These are phyloP conservation scores for Albatrellus sp. DNA, from an alignment of 1,284 basidiomycete species.

Conservation along the genomic window DNA sequence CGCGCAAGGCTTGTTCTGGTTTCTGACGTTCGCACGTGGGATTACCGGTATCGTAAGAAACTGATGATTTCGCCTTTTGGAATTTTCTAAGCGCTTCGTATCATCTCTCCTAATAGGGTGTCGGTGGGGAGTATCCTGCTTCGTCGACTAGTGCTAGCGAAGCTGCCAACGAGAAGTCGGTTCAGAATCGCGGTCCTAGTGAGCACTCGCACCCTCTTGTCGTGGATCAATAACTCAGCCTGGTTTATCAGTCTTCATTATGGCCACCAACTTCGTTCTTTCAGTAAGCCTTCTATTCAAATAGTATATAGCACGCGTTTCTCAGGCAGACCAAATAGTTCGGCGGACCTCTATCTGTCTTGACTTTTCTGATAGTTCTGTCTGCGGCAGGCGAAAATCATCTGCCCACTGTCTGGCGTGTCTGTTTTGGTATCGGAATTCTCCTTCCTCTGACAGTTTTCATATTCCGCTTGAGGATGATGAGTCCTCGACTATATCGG, in stretches of 20 bases:
- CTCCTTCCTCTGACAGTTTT: slow-evolving; percentile 60
- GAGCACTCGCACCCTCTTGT: slow-evolving; percentile 5
- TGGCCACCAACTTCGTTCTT: slow-evolving; percentile 65
- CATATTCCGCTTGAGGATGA: slow-evolving; percentile 60
- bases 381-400: slow-evolving; percentile 52
- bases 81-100: slow-evolving; percentile 2
- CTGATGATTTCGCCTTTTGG: background rate
- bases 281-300: slow-evolving; percentile 21
- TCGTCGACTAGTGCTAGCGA: slow-evolving; percentile 58
- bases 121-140: slow-evolving; percentile 71
- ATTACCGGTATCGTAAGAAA: slow-evolving; percentile 52
- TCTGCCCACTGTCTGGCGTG: slow-evolving; percentile 64
- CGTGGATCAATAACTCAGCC: slow-evolving; percentile 4
- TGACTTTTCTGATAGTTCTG: slow-evolving; percentile 63
- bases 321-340: slow-evolving; percentile 27
- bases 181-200: slow-evolving; percentile 52
- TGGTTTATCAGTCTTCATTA: slow-evolving; percentile 41
- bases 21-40: slow-evolving; percentile 61
- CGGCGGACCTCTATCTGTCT: slow-evolving; percentile 59
- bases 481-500: slow-evolving; percentile 55
- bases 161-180: slow-evolving; percentile 61
- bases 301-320: background rate
- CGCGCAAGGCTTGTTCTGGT: slow-evolving; percentile 61
- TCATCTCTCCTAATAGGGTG: slow-evolving; percentile 30
- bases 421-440: slow-evolving; percentile 64